Base-by-base conservation (phyloP, 2,329 filamentous ascomycete genomes). In the Raffaelea ambrosiae region DNA sequence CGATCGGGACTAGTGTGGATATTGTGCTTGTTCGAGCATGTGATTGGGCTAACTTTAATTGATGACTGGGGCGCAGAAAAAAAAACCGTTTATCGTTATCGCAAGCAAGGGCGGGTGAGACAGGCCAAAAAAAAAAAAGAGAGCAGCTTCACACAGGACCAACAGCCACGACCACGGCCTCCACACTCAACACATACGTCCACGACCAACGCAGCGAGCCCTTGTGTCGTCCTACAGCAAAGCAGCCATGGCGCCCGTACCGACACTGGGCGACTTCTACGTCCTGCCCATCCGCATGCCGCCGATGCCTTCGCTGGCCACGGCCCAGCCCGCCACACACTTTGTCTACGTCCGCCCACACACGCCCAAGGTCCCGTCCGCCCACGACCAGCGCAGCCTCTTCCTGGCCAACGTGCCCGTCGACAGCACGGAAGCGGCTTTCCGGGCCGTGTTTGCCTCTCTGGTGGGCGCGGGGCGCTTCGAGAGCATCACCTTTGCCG, bases 321-420 rank as follows among this genome's bases (percentile, higher is more conserved):
- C 31, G 5, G 3, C 18, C 8, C 66, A 73, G 39, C 65, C 75
- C 40, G 75, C 81, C 49, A 79, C 79, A 44, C 93, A 97, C 68
- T 88, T 90, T 66, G 72, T 97, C 58, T 95, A 95, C 68, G 68
- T 97, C 48, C 87, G 88, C 55, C 81, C 81, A 48, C 90, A 97
- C 66, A 76, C 83, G 41, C 89, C 91, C 51, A 88, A 85, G 66
- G 76, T 86, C 38, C 81, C 86, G 14, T 85, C 84, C 8, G 72
- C 77, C 47, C 77, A 86, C 63, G 85, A 91, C 57, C 70, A 79
- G 16, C 83, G 90, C 57, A 89, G 86, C 52, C 74, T 98, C 18
- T 98, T 95, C 66, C 63, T 95, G n/a, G 86, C 90, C 54, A 97
- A 98, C 59, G 69, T 94, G 1, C 93, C 93, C 7, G 73, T 84